Evolutionary conservation across 1,284 basidiomycete genomes (phyloP), one percentile per base, ranked within the genome.

Genomic region (Puccinia hordei): DNA sequence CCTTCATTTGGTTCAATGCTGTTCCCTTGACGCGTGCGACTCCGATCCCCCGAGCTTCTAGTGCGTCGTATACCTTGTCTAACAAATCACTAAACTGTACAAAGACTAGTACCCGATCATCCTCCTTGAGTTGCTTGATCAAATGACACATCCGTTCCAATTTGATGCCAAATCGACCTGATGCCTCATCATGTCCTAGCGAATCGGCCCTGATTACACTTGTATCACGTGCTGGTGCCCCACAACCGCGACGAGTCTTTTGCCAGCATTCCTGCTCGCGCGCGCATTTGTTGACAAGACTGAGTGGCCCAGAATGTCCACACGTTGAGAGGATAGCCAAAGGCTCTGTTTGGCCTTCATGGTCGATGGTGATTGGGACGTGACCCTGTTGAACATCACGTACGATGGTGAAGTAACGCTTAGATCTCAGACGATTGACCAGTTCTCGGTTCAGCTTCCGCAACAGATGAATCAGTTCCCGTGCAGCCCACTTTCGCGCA

Each of bases 31-130:
- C 92, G 84, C 94, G 91, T 53, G 93, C 89, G 86, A 90, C 94
- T 44, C 88, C 88, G 84, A 98, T 90, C 24, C 89, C 89, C 84
- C 93, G 89, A 63, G 89, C 89, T 0, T 86, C 87, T 81, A 98
- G 89, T 0, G 93, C 93, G 81, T 94, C 92, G 8, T 90, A 90
- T 53, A 97, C 92, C 86, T 96, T 97, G 84, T 90, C 90, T 88
- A 92, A 93, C 81, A 98, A 89, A 85, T 97, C 95, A 12, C 91
- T 91, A 88, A 96, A 98, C 84, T 98, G 95, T 17, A 96, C 92
- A 86, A 98, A 98, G 75, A 98, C 90, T 55, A 98, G 89, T 17
- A 95, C 89, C 2, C 93, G 91, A 83, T 97, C 93, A 19, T 90
- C 87, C 82, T 89, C 89, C 0, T 92, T 90, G 33, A 95, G 85